phyloP scores from a whole-genome alignment of 441 rosid species.

The Pelargonium myrrhifolium region DNA sequence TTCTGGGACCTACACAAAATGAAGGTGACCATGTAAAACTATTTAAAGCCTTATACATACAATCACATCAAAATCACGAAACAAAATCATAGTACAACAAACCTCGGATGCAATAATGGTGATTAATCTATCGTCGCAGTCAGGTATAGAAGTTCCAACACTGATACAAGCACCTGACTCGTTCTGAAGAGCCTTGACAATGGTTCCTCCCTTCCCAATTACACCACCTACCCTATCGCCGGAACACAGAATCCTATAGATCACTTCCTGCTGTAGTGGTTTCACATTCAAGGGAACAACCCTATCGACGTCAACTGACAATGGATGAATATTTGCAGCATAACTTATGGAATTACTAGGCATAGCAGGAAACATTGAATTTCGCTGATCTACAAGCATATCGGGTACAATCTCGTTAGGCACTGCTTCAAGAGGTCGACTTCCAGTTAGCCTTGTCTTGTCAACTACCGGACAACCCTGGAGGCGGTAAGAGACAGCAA shows the following conservation, averaged over 20 bases:
- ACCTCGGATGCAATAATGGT: slow-evolving; percentile 79
- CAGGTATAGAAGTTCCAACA: slow-evolving; percentile 53
- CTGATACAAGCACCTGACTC: slow-evolving; percentile 75
- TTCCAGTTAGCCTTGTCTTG: slow-evolving; percentile 41
- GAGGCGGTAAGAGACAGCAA: slow-evolving; percentile 65
- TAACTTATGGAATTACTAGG: slow-evolving; percentile 36
- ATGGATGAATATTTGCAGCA: slow-evolving; percentile 35
- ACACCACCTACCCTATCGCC: slow-evolving; percentile 71
- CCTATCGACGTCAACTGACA: slow-evolving; percentile 37
- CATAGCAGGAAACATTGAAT: slow-evolving; percentile 27
- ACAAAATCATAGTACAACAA: slow-evolving; percentile 19
- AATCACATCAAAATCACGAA: slow-evolving; percentile 7
- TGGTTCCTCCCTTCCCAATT: slow-evolving; percentile 79
- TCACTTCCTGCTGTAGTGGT: slow-evolving; percentile 42
- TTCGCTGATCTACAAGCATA: slow-evolving; percentile 28
- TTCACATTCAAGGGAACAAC: slow-evolving; percentile 26
- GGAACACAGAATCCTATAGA: slow-evolving; percentile 64
- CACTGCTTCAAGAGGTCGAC: slow-evolving; percentile 32
- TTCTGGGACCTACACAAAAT: slow-evolving; percentile 53
- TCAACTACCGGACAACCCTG: slow-evolving; percentile 62
- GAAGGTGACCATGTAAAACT: slow-evolving; percentile 23
- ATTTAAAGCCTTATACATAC: slow-evolving; percentile 14
- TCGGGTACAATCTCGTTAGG: slow-evolving; percentile 36
- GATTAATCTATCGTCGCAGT: slow-evolving; percentile 72
- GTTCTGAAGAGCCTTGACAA: slow-evolving; percentile 57